Evolutionary conservation across 805 yeast species (phyloP).

Genomic region (Zygotorulaspora sp.): DNA sequence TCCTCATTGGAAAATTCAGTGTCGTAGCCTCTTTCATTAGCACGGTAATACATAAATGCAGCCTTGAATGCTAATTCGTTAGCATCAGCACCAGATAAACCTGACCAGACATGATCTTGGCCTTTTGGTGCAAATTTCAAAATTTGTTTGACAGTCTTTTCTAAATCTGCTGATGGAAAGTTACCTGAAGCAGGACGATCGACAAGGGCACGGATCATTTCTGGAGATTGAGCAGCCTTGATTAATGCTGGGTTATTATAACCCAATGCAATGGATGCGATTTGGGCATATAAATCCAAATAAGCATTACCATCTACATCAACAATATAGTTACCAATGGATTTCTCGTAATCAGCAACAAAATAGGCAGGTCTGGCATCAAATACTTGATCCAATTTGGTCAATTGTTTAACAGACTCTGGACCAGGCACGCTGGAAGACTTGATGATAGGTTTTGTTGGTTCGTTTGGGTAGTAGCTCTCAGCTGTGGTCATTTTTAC

Average conservation of each 20-base stretch:
- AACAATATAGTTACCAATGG: constrained; percentile 58
- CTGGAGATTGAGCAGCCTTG: constrained; percentile 52
- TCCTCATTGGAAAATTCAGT: constrained; percentile 66
- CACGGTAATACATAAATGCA: constrained; percentile 60
- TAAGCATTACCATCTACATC: constrained; percentile 61
- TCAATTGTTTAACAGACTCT: constrained; percentile 48
- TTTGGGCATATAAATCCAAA: constrained; percentile 67
- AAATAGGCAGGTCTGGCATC: constrained; percentile 62
- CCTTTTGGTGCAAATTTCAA: constrained; percentile 65
- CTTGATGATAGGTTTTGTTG: constrained; percentile 58
- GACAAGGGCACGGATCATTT: constrained; percentile 60
- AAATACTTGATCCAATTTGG: constrained; percentile 50
- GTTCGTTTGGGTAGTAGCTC: constrained; percentile 74
- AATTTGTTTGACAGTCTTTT: constrained; percentile 43
- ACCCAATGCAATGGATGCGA: constrained; percentile 66
- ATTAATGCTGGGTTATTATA: constrained; percentile 64
- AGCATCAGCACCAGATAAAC: constrained; percentile 64
- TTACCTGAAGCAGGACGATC: constrained; percentile 67
- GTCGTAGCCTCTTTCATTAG: constrained; percentile 53
- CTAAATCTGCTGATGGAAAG: constrained; percentile 56
- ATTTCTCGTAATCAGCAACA: constrained; percentile 59
- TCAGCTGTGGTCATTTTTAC: constrained; percentile 45
- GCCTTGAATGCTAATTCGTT: constrained; percentile 70
- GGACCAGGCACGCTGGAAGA: constrained; percentile 77
- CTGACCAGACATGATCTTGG: constrained; percentile 56